Evolutionary conservation across 176 grass and related monocot genomes (phyloP), one percentile per base, ranked within the genome.

Genomic region (Coix lacrymajobi): DNA sequence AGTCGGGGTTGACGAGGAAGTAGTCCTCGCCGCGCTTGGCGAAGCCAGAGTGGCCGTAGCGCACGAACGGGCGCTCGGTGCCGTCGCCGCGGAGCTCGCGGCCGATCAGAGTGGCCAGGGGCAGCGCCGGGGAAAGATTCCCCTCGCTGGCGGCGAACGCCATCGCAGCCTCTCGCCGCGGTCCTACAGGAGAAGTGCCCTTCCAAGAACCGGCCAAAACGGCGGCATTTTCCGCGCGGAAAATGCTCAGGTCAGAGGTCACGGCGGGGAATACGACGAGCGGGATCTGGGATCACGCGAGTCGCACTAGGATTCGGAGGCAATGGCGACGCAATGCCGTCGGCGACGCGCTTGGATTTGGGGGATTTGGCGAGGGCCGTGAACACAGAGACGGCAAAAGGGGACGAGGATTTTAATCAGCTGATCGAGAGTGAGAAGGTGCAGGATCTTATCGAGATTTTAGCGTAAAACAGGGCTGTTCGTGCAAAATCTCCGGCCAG

Each of bases 21-120:
- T 93, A 92, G 86, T 99, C 93, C 78, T 99, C 96, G 19, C 96
- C 96, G 45, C 96, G 85, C 83, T 96, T 99, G 80, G 93, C 96
- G 83, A 93, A 99, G 81, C 86, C 88, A 25, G 87, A 87, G 78
- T 99, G 85, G 51, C 89, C 93, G 87, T 90, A 94, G 80, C 89
- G 90, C 36, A 99, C 83, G 65, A 79, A 66, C n/a, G 91, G 93
- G 54, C 44, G 94, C 79, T 99, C 85, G 14, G 91, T 92, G 73
- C 84, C 85, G 37, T 83, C 93, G 77, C 87, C 89, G 62, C 96
- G 87, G 71, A 96, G 85, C 85, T 96, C 93, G 48, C 82, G 93
- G 51, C 93, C 88, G 71, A 96, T 92, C 71, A 92, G 80, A 17
- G 90, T 96, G 26, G 93, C 93, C 46, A 96, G 90, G 48, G 93